These are phyloP conservation scores for Auxenochlorella pyrenoidosa DNA, from an alignment of 139 green algal species.

Conservation along the genomic window DNA sequence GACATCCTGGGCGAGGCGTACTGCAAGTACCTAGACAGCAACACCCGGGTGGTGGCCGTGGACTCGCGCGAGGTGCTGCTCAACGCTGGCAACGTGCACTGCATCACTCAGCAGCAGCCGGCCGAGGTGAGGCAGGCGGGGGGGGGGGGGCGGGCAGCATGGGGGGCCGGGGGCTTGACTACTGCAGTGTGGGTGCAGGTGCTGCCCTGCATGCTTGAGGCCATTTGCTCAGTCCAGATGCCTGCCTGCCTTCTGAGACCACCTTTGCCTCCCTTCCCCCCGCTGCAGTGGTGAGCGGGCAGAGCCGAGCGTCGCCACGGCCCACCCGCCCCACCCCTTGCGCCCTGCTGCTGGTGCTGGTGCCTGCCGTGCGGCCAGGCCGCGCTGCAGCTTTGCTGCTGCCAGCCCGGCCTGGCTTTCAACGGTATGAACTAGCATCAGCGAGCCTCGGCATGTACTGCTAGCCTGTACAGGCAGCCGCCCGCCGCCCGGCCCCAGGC, in stretches of 20 bases:
- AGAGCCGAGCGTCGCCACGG: neutral
- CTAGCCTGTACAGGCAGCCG: neutral
- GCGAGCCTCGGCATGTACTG: neutral
- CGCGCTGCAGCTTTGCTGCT: neutral
- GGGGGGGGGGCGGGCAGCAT: no score
- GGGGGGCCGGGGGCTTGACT: no score
- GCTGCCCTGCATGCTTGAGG: no score
- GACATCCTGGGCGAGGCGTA: slow-evolving; percentile 66
- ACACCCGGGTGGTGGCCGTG: slow-evolving; percentile 64
- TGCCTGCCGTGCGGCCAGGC: neutral
- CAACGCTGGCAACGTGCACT: slow-evolving; percentile 82
- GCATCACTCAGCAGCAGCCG: slow-evolving; percentile 37
- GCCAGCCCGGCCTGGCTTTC: neutral
- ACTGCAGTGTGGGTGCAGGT: no score
- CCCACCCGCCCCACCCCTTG: neutral
- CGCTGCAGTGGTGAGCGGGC: slow-evolving; percentile 23
- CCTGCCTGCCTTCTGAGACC: neutral
- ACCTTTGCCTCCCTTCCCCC: neutral
- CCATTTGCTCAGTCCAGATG: no score
- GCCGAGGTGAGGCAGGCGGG: neutral
- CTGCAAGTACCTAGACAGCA: slow-evolving; percentile 37
- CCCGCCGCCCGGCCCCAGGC: neutral
- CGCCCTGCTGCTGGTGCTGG: slow-evolving; percentile 12
- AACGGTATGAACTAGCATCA: slow-evolving; percentile 14
- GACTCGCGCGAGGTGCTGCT: slow-evolving; percentile 71